Evolutionary conservation across 768 basidiomycete genomes (phyloP).

Genomic region (Lanmaoa rubissima): DNA sequence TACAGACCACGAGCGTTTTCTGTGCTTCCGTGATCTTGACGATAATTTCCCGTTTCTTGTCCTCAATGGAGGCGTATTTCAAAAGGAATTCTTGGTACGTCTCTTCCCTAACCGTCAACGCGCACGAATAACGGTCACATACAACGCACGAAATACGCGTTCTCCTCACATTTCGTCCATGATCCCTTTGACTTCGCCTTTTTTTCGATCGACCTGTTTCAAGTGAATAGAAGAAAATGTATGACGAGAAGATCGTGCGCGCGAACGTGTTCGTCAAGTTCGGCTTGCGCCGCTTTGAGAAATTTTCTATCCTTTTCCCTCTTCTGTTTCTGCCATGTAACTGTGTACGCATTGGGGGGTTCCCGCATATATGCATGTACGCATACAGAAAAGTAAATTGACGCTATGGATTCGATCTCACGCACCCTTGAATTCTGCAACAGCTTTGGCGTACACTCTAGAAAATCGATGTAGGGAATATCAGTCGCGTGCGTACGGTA

Average conservation of each 20-base stretch:
- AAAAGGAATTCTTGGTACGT: slow-evolving; percentile 27
- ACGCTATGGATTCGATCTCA: background rate
- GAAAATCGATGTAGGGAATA: background rate
- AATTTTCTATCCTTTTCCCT: slow-evolving; percentile 25
- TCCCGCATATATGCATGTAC: background rate
- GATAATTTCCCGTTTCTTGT: slow-evolving; percentile 28
- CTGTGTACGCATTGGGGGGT: slow-evolving; percentile 3
- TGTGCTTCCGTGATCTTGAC: slow-evolving; percentile 25
- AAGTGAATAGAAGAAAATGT: background rate
- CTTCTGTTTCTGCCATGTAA: slow-evolving; percentile 34
- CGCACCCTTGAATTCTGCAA: slow-evolving; percentile 33
- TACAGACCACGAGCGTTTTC: slow-evolving; percentile 26
- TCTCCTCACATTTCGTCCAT: slow-evolving; percentile 25
- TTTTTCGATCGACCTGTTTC: slow-evolving; percentile 24
- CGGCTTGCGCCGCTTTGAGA: slow-evolving; percentile 19
- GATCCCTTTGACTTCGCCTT: slow-evolving; percentile 18
- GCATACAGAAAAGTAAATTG: background rate
- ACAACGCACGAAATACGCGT: slow-evolving; percentile 5
- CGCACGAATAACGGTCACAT: background rate
- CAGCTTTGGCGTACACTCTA: slow-evolving; percentile 31
- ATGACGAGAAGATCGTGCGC: background rate
- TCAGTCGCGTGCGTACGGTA: background rate
- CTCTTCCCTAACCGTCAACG: slow-evolving; percentile 19
- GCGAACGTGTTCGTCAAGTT: slow-evolving; percentile 29
- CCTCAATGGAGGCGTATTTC: slow-evolving; percentile 24